A percentile compares a stretch with the other conserved stretches of the same genome.
These are phyloP conservation scores for Fusarium scirpi DNA, from an alignment of 2,329 filamentous ascomycete genomes.

Conservation along the genomic window DNA sequence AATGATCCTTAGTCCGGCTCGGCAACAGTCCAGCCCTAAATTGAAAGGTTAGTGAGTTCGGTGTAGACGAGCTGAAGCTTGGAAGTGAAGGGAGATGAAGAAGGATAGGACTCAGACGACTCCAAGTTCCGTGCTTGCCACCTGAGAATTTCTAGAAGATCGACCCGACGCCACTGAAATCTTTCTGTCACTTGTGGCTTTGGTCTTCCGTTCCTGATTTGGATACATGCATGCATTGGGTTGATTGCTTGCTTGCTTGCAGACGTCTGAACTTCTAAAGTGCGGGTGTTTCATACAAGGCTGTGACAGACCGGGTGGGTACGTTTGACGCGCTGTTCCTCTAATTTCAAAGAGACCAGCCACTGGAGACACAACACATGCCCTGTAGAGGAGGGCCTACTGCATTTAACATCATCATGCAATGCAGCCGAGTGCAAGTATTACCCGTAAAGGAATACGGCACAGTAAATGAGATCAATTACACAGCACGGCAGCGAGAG, in stretches of 20 bases:
- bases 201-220: constrained; percentile 11
- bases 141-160: constrained; percentile 37
- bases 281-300: constrained; percentile 26
- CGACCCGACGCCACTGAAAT: constrained; percentile 10
- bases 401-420: not conserved
- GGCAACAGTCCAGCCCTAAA: constrained; percentile 30
- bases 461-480: constrained; percentile 24
- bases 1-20: constrained; percentile 11
- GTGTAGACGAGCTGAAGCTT: constrained; percentile 9
- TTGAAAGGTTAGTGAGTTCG: not conserved
- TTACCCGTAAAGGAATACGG: constrained; percentile 24
- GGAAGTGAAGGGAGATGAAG: constrained; percentile 30
- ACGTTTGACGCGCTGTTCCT: constrained; percentile 38
- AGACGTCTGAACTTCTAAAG: constrained; percentile 13
- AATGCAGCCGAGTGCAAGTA: not conserved
- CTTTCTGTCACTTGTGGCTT: constrained; percentile 3
- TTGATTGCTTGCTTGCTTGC: constrained; percentile 12
- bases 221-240: constrained; percentile 14
- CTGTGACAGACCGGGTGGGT: constrained; percentile 28
- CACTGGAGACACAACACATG: constrained; percentile 14
- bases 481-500: not conserved
- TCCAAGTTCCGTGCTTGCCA: constrained; percentile 10
- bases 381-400: not conserved
- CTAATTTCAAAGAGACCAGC: constrained; percentile 36
- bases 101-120: not conserved